Evolutionary conservation across 2,329 filamentous ascomycete species (phyloP), one percentile per base, ranked within the genome.

Genomic region (Leptographium radiaticola): DNA sequence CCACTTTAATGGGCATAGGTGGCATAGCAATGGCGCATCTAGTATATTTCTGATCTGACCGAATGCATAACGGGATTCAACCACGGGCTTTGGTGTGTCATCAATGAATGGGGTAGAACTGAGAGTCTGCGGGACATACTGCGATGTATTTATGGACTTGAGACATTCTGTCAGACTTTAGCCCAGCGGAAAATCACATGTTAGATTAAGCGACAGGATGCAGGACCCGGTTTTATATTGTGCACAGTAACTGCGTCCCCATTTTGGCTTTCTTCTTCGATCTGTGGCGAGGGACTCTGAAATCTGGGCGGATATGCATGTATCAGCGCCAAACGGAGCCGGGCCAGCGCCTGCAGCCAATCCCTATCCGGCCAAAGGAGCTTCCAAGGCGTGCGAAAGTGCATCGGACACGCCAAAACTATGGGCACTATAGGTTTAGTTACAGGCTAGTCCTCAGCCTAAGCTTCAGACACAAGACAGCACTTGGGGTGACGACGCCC

Each of bases 21-120:
- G 39, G 49, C 49, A 51, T 43, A 55, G 53, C 53, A 51, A 46
- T 54, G 53, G 51, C 45, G 42, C 48, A 49, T 39, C 39, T 49
- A 54, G 25, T 25, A 25, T 25, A 25, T 25, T 25, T 25, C 25
- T 25, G 25, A 25, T 25, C 25, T 25, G 25, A 25, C 25, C 25
- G 5, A 25, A 25, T 25, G 25, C 25, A 25, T 25, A 25, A 25
- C 25, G 25, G 25, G 25, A 25, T 25, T 25, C 25, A 25, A 25
- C 25, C 5, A 25, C 25, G 25, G 25, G 25, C 25, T 25, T 25
- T 25, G 25, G 5, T 25, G 25, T 25, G 25, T 25, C 25, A 25
- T 25, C 5, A 2, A 25, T 25, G 25, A 25, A 25, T 25, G 25
- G 25, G 25, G 25, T 25, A 25, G 34, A 36, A 9, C 12, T 2